These are phyloP conservation scores for Monosporozyma yasuniensis DNA, from an alignment of 805 yeast species.

Conservation along the genomic window DNA sequence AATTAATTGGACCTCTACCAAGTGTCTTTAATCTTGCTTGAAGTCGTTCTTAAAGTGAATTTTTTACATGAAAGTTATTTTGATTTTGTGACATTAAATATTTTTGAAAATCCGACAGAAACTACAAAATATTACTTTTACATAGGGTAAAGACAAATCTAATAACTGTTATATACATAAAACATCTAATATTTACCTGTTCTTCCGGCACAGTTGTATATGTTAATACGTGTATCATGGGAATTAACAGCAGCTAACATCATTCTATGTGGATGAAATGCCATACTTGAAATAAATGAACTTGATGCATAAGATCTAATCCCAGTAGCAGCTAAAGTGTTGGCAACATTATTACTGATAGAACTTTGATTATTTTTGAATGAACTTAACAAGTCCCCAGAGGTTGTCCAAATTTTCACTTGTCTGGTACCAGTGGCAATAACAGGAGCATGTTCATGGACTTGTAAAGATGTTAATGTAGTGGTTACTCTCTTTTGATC, in stretches of 20 bases:
- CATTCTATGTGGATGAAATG: conserved; percentile 93
- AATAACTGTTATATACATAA: not conserved
- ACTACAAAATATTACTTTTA: not conserved
- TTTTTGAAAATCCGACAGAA: not conserved
- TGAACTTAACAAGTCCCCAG: conserved; percentile 62
- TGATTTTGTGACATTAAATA: not conserved
- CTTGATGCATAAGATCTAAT: conserved; percentile 25
- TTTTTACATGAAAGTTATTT: no score
- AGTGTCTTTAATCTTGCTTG: no score
- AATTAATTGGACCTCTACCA: no score
- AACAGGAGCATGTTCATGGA: conserved; percentile 95
- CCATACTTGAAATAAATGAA: conserved; percentile 52
- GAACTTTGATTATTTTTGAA: conserved; percentile 38
- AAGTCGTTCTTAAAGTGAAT: not conserved
- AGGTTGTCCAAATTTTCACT: conserved; percentile 75
- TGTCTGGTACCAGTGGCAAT: conserved; percentile 79
- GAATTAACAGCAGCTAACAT: conserved; percentile 77
- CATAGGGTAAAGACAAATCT: not conserved
- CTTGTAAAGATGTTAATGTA: conserved; percentile 56
- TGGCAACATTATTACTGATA: conserved; percentile 24
- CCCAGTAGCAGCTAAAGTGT: conserved; percentile 28
- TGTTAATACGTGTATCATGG: conserved; percentile 62
- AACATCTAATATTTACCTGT: not conserved
- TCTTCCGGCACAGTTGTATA: conserved; percentile 40
- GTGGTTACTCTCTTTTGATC: conserved; percentile 13